Conservation (phyloP, 257 asterid species). For the Scutellaria barbata region DNA sequence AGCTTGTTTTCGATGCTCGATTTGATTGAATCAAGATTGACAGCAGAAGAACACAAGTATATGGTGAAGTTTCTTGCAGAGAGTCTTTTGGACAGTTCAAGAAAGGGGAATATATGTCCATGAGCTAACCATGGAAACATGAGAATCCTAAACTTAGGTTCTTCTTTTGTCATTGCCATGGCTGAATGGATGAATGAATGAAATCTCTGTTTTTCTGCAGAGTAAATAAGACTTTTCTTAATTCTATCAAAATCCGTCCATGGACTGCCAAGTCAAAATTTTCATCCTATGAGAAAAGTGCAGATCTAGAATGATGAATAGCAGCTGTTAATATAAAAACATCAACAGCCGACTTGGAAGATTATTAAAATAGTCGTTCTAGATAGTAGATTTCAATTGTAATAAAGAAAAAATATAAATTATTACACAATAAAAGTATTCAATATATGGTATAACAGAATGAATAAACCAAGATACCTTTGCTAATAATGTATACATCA, state of each 20-base stretch:
- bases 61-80: constrained; percentile 36
- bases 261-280: background rate
- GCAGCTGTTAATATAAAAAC: too few species aligned
- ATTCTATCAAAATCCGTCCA: background rate
- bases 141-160: constrained; percentile 29
- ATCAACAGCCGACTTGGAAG: background rate
- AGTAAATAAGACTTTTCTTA: background rate
- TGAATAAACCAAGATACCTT: constrained; percentile 20
- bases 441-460: background rate
- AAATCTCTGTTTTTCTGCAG: too few species aligned
- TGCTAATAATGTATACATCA: constrained; percentile 33
- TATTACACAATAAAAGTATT: too few species aligned
- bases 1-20: background rate
- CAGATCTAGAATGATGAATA: background rate
- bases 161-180: constrained; percentile 32
- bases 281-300: background rate
- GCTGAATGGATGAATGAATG: background rate
- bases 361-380: background rate
- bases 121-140: constrained; percentile 63
- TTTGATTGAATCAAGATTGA: constrained; percentile 38
- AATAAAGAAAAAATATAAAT: too few species aligned
- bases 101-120: constrained; percentile 50
- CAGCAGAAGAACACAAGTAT: constrained; percentile 37
- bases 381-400: too few species aligned
- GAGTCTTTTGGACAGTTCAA: constrained; percentile 52